Evolutionary conservation across 176 grass and related monocot species (phyloP).

Genomic region (Carex parvula): DNA sequence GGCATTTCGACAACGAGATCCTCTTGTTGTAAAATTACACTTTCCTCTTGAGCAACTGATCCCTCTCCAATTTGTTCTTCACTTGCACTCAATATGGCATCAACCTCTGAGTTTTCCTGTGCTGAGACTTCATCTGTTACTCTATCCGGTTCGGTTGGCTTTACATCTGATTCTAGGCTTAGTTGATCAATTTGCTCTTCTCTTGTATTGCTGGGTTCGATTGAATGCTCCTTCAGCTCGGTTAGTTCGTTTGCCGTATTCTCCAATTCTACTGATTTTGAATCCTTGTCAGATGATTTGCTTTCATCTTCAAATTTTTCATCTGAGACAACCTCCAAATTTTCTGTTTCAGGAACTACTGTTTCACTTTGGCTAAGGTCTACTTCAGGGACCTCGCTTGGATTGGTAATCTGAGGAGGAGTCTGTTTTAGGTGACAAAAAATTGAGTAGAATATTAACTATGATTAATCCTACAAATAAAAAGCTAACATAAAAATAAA

Average conservation of each 20-base stretch:
- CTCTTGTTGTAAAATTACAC: background rate
- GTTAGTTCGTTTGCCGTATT: background rate
- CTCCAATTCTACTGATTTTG: slow-evolving; percentile 1
- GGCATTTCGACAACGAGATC: background rate
- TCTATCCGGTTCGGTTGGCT: background rate
- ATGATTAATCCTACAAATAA: background rate
- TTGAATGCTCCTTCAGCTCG: background rate
- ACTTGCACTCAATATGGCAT: background rate
- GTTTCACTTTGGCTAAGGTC: background rate
- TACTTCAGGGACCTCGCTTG: slow-evolving; percentile 3
- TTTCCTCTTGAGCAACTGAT: background rate
- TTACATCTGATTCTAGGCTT: background rate
- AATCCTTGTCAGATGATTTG: background rate
- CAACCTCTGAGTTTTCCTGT: background rate
- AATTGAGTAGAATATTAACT: background rate
- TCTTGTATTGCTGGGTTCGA: background rate
- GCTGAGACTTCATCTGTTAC: background rate
- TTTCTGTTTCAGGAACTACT: background rate
- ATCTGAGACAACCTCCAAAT: background rate
- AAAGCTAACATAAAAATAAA: background rate
- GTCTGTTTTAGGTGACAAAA: slow-evolving; percentile 2
- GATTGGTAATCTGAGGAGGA: background rate
- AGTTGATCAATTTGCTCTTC: background rate
- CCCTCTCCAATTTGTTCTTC: background rate
- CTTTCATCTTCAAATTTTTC: slow-evolving; percentile 8